Evolutionary conservation across 768 basidiomycete species (phyloP), one percentile per base, ranked within the genome.

Genomic region (Mycena maculata): DNA sequence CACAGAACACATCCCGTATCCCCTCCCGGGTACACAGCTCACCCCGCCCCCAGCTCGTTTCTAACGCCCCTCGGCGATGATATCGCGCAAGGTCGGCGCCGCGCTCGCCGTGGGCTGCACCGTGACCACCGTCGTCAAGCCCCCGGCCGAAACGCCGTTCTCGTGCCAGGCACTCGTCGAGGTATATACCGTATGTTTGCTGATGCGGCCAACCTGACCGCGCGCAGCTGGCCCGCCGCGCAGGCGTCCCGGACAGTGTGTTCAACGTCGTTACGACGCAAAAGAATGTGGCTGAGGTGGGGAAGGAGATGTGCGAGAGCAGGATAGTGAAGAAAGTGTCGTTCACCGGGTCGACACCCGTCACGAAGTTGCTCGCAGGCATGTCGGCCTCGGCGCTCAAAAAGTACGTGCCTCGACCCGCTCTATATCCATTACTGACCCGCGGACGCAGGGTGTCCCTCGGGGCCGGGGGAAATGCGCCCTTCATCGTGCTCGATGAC

Each of bases 51-150:
- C 22, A 12, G 47, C 10, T 48, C 63, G 66, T 15, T 72, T 71
- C 30, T 69, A 94, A 93, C 11, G 90, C 82, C 96, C 96, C 2
- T 94, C 92, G 27, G 94, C 95, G 0, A 96, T 96, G 94, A 92
- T 95, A 23, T 92, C 92, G 1, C 90, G 95, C n/a, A 96, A 96
- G 78, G 81, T 95, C 18, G 94, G 89, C 28, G 88, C 94, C 30
- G 95, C 94, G 25, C 86, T 99, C 18, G 97, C 96, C 2, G 95
- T 95, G 18, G 98, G 98, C n/a, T 98, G 97, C 76, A 98, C 97
- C n/a, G n/a, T n/a, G n/a, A n/a, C n/a, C 0, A 86, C 90, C 0
- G 96, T 99, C 50, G 90, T 98, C 77, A 99, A 99, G 73, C 96
- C 96, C 2, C 91, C 98, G 1, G 87, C 95, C 0, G 98, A 99